A percentile compares a stretch with the other conserved stretches of the same genome.
These are phyloP conservation scores for Dryas drummondii DNA, from an alignment of 306 rosid species.

Conservation along the genomic window DNA sequence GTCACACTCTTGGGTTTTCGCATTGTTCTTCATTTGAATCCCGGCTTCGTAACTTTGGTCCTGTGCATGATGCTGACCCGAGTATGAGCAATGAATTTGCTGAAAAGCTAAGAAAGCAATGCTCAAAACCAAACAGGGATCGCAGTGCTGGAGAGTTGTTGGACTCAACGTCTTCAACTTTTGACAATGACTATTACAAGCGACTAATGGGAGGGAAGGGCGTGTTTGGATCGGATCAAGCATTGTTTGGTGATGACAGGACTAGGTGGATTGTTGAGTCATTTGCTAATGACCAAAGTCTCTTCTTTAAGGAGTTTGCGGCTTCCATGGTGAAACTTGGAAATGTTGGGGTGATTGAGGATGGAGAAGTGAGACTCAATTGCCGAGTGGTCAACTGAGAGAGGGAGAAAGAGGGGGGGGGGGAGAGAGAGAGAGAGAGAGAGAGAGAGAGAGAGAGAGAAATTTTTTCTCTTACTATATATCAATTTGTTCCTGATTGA, in stretches of 20 bases:
- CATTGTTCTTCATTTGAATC: slow-evolving; percentile 63
- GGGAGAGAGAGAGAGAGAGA: too few species aligned
- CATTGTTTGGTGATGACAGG: slow-evolving; percentile 53
- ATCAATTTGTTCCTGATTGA: background rate
- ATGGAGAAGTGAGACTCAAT: slow-evolving; percentile 59
- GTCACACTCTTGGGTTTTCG: slow-evolving; percentile 72
- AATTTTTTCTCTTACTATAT: background rate
- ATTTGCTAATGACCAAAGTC: slow-evolving; percentile 55
- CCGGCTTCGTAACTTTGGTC: slow-evolving; percentile 46
- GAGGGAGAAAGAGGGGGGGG: background rate
- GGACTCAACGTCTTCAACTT: slow-evolving; percentile 68
- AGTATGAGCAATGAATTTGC: slow-evolving; percentile 47
- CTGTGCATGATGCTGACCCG: slow-evolving; percentile 53
- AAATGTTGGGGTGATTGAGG: slow-evolving; percentile 44
- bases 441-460: too few species aligned
- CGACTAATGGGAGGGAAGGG: slow-evolving; percentile 48
- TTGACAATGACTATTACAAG: slow-evolving; percentile 69
- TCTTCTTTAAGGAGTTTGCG: slow-evolving; percentile 56
- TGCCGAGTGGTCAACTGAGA: slow-evolving; percentile 50
- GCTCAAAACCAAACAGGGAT: slow-evolving; percentile 49
- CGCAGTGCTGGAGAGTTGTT: slow-evolving; percentile 47
- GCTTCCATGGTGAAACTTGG: slow-evolving; percentile 74
- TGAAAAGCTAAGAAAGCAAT: slow-evolving; percentile 35
- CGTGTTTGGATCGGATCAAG: slow-evolving; percentile 68
- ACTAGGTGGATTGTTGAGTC: slow-evolving; percentile 66